Percentiles rank a stretch among this genome's conserved stretches.
phyloP scores from a whole-genome alignment of 192 early-diverging fungal species.

The Dispira simplex region DNA sequence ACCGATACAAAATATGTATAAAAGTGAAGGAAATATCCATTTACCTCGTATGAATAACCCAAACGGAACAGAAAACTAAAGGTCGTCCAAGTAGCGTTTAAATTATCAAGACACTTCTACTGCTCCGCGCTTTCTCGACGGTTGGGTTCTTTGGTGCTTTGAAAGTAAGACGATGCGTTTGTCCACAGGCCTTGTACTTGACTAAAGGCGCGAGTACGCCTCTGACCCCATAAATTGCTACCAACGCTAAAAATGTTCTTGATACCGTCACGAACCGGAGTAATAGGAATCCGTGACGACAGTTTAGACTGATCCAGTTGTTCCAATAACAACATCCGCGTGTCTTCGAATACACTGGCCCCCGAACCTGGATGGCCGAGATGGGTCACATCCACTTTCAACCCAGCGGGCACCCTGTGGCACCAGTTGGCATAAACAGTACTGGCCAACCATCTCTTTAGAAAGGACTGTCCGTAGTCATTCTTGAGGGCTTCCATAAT shows the following conservation, averaged over 20 bases:
- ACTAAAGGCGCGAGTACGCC: neutral
- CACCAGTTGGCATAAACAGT: neutral
- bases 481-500: neutral
- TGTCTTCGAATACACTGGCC: constrained; percentile 7
- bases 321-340: neutral
- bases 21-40: too few species aligned
- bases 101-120: too few species aligned
- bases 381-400: neutral
- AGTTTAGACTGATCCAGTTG: constrained; percentile 3
- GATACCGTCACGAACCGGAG: neutral
- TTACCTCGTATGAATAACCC: too few species aligned
- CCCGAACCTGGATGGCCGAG: constrained; percentile 7
- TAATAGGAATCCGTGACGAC: neutral
- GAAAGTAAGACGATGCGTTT: neutral
- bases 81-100: too few species aligned
- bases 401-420: neutral
- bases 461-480: constrained; percentile 6
- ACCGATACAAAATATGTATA: too few species aligned
- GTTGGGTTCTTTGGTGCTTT: neutral
- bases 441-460: neutral
- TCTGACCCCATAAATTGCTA: neutral
- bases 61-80: too few species aligned
- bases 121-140: too few species aligned
- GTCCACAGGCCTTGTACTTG: constrained; percentile 1
- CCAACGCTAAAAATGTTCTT: neutral